These are phyloP conservation scores for Alternaria alternata DNA, from an alignment of 2,329 filamentous ascomycete genomes.

Conservation along the genomic window DNA sequence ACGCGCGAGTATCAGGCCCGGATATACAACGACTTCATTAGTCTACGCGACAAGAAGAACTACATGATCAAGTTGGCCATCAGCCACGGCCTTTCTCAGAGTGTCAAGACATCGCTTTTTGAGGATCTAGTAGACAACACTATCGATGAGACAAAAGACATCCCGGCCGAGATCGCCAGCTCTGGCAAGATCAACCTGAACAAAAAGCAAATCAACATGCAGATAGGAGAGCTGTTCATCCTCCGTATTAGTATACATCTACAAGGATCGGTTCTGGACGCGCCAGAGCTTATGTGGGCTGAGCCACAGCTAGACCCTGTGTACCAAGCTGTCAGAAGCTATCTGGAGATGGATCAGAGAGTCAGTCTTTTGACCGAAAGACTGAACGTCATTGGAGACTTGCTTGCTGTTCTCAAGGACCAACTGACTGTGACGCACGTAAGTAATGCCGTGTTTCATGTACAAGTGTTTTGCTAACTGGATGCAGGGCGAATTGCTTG, in stretches of 20 bases:
- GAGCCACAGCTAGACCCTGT: conserved; percentile 96
- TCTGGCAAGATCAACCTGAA: conserved; percentile 92
- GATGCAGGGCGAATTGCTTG: conserved; percentile 56
- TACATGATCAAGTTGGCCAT: conserved; percentile 99
- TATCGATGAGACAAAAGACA: conserved; percentile 90
- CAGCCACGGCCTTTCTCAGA: conserved; percentile 93
- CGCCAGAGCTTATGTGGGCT: conserved; percentile 97
- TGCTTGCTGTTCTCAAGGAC: conserved; percentile 92
- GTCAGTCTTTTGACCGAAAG: conserved; percentile 89
- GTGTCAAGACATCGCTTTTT: conserved; percentile 96
- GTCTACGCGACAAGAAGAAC: conserved; percentile 88
- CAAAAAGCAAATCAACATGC: conserved; percentile 96
- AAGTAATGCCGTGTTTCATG: conserved; percentile 18
- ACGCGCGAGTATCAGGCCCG: conserved; percentile 96
- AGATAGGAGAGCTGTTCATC: conserved; percentile 98
- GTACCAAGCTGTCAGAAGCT: conserved; percentile 93
- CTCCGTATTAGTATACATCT: conserved; percentile 97
- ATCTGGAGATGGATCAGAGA: conserved; percentile 97
- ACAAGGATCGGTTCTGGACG: conserved; percentile 95
- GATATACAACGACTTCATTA: conserved; percentile 99
- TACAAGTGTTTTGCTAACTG: conserved; percentile 13
- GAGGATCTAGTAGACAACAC: conserved; percentile 95
- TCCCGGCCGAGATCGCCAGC: conserved; percentile 89
- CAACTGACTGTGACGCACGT: conserved; percentile 82
- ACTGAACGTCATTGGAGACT: conserved; percentile 89